Evolutionary conservation across 306 rosid genomes (phyloP).

Genomic region (Herpetospermum pedunculosum): DNA sequence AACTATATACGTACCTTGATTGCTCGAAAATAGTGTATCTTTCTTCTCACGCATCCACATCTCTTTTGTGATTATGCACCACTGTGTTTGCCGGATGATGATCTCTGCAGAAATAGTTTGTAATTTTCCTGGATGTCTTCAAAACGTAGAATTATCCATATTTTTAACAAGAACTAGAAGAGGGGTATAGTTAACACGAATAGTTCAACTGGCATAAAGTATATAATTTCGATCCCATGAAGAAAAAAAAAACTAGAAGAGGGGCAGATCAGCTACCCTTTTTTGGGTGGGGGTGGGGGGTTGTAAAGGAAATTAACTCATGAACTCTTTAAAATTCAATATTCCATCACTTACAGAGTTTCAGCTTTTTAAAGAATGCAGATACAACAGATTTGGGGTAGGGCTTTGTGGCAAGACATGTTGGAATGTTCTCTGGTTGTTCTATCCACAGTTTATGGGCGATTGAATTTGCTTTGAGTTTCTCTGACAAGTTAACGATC

Average conservation of each 20-base stretch:
- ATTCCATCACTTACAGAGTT: constrained; percentile 59
- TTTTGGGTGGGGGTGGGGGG: neutral
- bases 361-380: constrained; percentile 56
- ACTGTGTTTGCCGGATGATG: neutral
- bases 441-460: constrained; percentile 72
- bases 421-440: constrained; percentile 70
- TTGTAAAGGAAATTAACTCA: neutral
- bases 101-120: neutral
- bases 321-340: neutral
- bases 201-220: too few relatives aligned
- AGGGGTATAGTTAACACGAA: too few relatives aligned
- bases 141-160: neutral
- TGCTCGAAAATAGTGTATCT: neutral
- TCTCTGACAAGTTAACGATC: constrained; percentile 51
- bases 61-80: neutral
- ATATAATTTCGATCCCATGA: too few relatives aligned
- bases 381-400: constrained; percentile 59
- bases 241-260: too few relatives aligned
- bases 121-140: neutral
- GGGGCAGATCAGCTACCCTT: too few relatives aligned
- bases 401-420: constrained; percentile 81
- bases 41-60: neutral
- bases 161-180: neutral
- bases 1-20: constrained; percentile 1
- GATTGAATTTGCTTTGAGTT: constrained; percentile 51